phyloP scores from a whole-genome alignment of 2,329 filamentous ascomycete species.

The Parafenestella ontariensis region DNA sequence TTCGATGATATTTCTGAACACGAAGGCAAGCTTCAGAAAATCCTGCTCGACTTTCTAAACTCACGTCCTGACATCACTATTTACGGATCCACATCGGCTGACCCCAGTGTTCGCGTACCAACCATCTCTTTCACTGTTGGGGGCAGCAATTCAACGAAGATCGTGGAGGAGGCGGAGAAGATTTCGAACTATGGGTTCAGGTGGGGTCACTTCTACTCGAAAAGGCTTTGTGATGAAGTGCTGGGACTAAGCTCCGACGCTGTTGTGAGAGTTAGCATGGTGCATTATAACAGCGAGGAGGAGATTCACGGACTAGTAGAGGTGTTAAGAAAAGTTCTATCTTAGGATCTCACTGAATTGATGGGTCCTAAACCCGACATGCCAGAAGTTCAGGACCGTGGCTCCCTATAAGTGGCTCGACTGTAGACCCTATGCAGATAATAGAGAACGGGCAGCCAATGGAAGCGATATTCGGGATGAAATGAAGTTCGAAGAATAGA shows the following conservation, averaged over 20 bases:
- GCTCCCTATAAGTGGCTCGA: too few species aligned
- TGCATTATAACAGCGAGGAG: slow-evolving; percentile 75
- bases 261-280: slow-evolving; percentile 72
- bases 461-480: too few species aligned
- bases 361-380: too few species aligned
- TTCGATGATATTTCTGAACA: slow-evolving; percentile 59
- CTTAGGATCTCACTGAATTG: too few species aligned
- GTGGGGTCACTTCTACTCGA: slow-evolving; percentile 74
- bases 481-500: too few species aligned
- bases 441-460: too few species aligned
- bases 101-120: slow-evolving; percentile 62
- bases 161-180: slow-evolving; percentile 69
- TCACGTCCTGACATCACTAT: slow-evolving; percentile 62
- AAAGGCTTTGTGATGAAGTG: slow-evolving; percentile 66
- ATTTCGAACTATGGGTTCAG: slow-evolving; percentile 67
- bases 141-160: slow-evolving; percentile 61
- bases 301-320: slow-evolving; percentile 63
- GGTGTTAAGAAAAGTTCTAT: slow-evolving; percentile 60
- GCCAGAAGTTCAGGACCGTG: too few species aligned
- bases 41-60: slow-evolving; percentile 66
- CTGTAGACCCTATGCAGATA: too few species aligned
- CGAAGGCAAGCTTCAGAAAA: slow-evolving; percentile 66
- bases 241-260: slow-evolving; percentile 66
- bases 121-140: slow-evolving; percentile 72
- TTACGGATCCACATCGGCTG: slow-evolving; percentile 62